Conservation (phyloP, 148 eudicot genomes). For the Rhododendron henanense region DNA sequence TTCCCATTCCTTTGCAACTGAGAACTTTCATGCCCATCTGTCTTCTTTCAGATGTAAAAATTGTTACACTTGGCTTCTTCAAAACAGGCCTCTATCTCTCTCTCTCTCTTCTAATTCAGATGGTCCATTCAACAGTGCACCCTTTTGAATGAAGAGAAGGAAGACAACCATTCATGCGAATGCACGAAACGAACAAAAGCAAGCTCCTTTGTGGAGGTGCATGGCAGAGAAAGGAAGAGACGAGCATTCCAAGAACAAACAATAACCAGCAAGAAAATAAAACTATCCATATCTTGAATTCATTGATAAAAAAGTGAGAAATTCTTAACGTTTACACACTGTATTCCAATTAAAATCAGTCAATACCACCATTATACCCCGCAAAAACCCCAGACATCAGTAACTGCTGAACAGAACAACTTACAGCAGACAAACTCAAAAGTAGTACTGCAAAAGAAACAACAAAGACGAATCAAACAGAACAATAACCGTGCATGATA, state of each 20-base stretch:
- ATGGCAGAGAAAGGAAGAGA: neutral
- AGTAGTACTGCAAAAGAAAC: neutral
- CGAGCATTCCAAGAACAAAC: neutral
- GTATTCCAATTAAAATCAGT: constrained; percentile 2
- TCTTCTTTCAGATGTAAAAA: neutral
- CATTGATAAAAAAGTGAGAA: neutral
- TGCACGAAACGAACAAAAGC: neutral
- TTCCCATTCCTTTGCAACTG: neutral
- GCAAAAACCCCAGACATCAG: neutral
- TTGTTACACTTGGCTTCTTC: neutral
- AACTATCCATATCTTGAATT: constrained; percentile 2
- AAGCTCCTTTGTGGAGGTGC: neutral
- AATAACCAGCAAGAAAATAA: neutral
- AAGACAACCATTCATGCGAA: neutral
- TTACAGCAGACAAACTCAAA: neutral
- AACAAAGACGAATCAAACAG: constrained; percentile 1
- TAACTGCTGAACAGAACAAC: constrained; percentile 6
- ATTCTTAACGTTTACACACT: neutral
- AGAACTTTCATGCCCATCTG: neutral
- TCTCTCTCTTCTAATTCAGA: neutral
- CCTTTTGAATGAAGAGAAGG: neutral
- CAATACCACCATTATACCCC: neutral
- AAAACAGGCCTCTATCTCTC: neutral
- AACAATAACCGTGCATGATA: neutral
- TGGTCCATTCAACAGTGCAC: neutral